phyloP scores from a whole-genome alignment of 768 basidiomycete species.

The Agaricus blazei region DNA sequence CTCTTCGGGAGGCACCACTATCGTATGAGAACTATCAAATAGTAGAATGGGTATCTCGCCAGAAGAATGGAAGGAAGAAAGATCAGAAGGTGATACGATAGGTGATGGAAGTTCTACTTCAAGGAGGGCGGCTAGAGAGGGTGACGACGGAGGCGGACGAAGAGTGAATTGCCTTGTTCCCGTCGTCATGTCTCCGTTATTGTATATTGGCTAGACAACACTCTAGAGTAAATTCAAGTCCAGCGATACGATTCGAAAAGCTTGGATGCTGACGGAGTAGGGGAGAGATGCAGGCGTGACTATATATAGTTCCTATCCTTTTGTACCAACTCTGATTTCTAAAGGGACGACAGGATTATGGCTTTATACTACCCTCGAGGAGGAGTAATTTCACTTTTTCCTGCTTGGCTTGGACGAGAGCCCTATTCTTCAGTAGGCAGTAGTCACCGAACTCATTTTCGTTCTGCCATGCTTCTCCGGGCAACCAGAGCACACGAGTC shows the following conservation, averaged over 20 bases:
- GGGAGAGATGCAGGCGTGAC: not conserved
- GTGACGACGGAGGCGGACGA: constrained; percentile 33
- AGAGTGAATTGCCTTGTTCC: constrained; percentile 4
- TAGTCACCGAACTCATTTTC: constrained; percentile 85
- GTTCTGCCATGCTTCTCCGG: constrained; percentile 61
- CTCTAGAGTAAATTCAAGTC: no score
- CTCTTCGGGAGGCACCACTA: constrained; percentile 7
- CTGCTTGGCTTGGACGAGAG: constrained; percentile 32
- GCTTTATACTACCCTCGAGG: constrained; percentile 4
- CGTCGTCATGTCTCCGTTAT: constrained; percentile 5
- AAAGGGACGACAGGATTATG: not conserved
- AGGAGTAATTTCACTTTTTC: constrained; percentile 15
- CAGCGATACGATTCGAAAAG: not conserved
- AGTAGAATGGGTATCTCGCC: constrained; percentile 49
- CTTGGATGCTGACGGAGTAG: not conserved
- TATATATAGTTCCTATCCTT: not conserved
- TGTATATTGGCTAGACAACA: not conserved
- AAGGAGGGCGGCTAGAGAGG: constrained; percentile 32
- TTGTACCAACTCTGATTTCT: not conserved
- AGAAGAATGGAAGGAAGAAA: constrained; percentile 33
- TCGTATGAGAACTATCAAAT: constrained; percentile 26
- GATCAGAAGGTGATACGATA: constrained; percentile 31
- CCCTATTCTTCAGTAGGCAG: constrained; percentile 73
- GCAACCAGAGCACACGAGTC: constrained; percentile 78
- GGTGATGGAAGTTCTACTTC: constrained; percentile 42